Evolutionary conservation across 2,329 filamentous ascomycete genomes (phyloP).

Genomic region (Niveomyces coronatus): DNA sequence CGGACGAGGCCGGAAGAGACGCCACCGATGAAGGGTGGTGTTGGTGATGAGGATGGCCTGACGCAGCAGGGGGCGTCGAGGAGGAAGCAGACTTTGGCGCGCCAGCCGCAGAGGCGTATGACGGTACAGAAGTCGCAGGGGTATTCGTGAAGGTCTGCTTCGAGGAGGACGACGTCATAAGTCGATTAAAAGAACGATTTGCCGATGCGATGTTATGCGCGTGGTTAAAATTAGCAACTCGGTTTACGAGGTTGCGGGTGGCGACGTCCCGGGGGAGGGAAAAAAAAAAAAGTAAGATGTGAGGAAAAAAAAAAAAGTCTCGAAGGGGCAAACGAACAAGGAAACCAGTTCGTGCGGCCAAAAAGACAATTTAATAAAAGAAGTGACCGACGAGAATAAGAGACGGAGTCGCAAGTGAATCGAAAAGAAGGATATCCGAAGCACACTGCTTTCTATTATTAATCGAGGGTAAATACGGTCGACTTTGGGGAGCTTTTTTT

Average conservation of each 20-base stretch:
- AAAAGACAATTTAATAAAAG: constrained; percentile 6
- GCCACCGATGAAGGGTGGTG: constrained; percentile 5
- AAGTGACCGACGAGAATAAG: too few relatives aligned
- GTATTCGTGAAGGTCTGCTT: not conserved
- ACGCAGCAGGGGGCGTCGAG: constrained; percentile 3
- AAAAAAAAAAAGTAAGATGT: too few relatives aligned
- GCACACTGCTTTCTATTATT: constrained; percentile 5
- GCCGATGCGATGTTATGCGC: not conserved
- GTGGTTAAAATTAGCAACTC: not conserved
- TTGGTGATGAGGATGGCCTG: too few relatives aligned
- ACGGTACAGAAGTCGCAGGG: not conserved
- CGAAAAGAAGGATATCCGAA: constrained; percentile 5
- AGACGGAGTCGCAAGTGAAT: not conserved
- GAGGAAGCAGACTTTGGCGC: not conserved
- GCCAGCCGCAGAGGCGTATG: not conserved
- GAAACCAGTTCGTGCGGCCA: constrained; percentile 1
- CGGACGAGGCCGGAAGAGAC: constrained; percentile 3
- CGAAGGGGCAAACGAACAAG: constrained; percentile 3
- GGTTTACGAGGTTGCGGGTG: not conserved
- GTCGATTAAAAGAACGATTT: not conserved
- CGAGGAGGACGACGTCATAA: not conserved
- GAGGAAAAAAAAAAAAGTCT: constrained; percentile 2
- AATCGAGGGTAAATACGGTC: constrained; percentile 3
- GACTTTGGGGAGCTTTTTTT: not conserved
- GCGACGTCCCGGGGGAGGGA: too few relatives aligned